phyloP scores from a whole-genome alignment of 176 grass and related monocot genomes.

The Musa troglodytarum region DNA sequence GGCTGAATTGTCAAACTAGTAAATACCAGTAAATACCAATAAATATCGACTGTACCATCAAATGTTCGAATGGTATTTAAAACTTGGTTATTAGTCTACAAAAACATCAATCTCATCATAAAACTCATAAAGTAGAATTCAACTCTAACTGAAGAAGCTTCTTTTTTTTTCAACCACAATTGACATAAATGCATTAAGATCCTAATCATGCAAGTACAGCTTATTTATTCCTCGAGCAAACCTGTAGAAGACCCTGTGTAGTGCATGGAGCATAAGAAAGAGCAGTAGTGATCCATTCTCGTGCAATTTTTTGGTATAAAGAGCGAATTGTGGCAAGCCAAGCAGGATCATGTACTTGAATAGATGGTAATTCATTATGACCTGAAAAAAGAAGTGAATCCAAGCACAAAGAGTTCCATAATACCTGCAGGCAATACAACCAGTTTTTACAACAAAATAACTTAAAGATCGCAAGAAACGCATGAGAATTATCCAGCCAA shows the following conservation, averaged over 20 bases:
- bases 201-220: neutral
- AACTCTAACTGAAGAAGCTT: neutral
- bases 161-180: neutral
- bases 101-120: too few species aligned
- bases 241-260: slow-evolving; percentile 98
- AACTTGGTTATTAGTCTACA: too few species aligned
- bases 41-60: too few species aligned
- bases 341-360: slow-evolving; percentile 94
- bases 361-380: slow-evolving; percentile 89
- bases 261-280: slow-evolving; percentile 97
- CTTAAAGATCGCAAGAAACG: slow-evolving; percentile 21
- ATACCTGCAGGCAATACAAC: slow-evolving; percentile 48
- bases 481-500: neutral
- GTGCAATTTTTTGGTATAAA: slow-evolving; percentile 92
- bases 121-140: neutral
- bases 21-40: too few species aligned
- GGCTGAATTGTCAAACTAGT: too few species aligned
- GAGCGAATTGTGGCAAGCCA: slow-evolving; percentile 89
- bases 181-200: neutral
- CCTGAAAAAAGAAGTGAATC: slow-evolving; percentile 96
- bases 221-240: slow-evolving; percentile 13
- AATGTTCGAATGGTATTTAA: too few species aligned
- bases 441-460: slow-evolving; percentile 17
- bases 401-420: slow-evolving; percentile 96
- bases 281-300: slow-evolving; percentile 96